Evolutionary conservation across 768 basidiomycete species (phyloP).

Genomic region (Trametes punicea): DNA sequence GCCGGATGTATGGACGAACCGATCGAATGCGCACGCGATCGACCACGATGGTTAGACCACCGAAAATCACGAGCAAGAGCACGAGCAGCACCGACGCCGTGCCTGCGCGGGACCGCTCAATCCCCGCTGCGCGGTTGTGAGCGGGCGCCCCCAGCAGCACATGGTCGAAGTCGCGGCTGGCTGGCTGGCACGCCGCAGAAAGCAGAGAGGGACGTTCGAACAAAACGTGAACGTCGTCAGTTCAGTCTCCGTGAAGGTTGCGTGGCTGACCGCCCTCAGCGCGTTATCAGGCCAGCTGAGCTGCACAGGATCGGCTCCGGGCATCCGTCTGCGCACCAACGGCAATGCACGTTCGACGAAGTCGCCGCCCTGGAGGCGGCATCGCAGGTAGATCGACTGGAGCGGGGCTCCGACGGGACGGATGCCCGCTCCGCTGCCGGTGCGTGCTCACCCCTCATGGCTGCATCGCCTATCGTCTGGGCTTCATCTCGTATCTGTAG

Average conservation of each 20-base stretch:
- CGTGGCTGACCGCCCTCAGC: slow-evolving; percentile 1
- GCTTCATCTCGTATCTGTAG: neutral
- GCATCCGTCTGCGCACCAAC: too few relatives aligned
- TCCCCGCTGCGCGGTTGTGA: slow-evolving; percentile 19
- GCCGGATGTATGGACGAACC: too few relatives aligned
- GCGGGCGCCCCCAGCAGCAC: neutral
- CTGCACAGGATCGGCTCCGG: too few relatives aligned
- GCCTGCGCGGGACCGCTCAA: slow-evolving; percentile 12
- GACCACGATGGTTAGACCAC: neutral
- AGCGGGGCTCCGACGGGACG: slow-evolving; percentile 18
- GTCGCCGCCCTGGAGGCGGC: too few relatives aligned
- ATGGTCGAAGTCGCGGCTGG: too few relatives aligned
- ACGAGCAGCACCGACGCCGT: neutral
- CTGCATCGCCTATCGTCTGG: neutral
- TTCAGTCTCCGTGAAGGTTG: slow-evolving; percentile 18
- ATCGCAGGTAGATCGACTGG: too few relatives aligned
- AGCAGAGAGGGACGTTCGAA: too few relatives aligned
- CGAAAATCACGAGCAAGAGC: neutral
- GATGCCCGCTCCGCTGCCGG: slow-evolving; percentile 4
- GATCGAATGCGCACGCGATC: neutral
- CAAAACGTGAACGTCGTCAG: too few relatives aligned
- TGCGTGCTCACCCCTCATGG: neutral
- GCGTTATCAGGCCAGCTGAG: slow-evolving; percentile 14
- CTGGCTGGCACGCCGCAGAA: too few relatives aligned
- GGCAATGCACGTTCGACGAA: too few relatives aligned